Evolutionary conservation across 371 early-diverging fungal genomes (phyloP).

Genomic region (Thermomucor indicae-seudaticae): DNA sequence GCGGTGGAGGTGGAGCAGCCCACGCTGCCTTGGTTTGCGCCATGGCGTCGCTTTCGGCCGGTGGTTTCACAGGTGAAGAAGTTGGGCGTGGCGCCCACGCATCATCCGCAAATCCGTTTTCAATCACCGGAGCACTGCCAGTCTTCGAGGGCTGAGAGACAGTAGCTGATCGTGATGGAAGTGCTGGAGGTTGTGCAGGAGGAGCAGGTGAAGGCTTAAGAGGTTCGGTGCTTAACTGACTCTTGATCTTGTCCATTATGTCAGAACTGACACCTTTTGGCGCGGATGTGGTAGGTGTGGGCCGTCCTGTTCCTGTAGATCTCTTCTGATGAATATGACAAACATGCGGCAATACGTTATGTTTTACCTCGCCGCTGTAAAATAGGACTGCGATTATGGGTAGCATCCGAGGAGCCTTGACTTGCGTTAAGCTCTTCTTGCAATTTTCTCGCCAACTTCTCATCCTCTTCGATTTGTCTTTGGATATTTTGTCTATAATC

Average conservation of each 20-base stretch:
- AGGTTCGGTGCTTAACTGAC: slow-evolving; percentile 21
- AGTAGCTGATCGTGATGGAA: slow-evolving; percentile 10
- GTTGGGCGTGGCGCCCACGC: slow-evolving; percentile 46
- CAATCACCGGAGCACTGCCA: neutral
- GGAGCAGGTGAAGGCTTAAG: slow-evolving; percentile 27
- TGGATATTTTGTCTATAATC: slow-evolving; percentile 16
- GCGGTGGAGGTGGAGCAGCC: slow-evolving; percentile 17
- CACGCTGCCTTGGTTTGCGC: slow-evolving; percentile 16
- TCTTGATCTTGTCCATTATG: slow-evolving; percentile 23
- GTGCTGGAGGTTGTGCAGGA: slow-evolving; percentile 8
- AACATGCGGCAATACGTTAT: neutral
- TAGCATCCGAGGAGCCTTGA: neutral
- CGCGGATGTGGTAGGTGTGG: slow-evolving; percentile 37
- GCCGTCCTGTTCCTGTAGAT: slow-evolving; percentile 33
- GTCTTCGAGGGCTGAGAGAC: slow-evolving; percentile 1
- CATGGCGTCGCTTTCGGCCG: slow-evolving; percentile 7
- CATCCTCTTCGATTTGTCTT: slow-evolving; percentile 62
- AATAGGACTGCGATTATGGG: slow-evolving; percentile 1
- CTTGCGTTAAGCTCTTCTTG: slow-evolving; percentile 64
- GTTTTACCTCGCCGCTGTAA: slow-evolving; percentile 34
- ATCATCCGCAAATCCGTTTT: slow-evolving; percentile 52
- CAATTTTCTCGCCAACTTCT: slow-evolving; percentile 71
- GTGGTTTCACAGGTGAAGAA: slow-evolving; percentile 6
- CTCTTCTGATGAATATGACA: slow-evolving; percentile 12
- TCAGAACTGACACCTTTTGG: slow-evolving; percentile 30